Evolutionary conservation across 192 early-diverging fungal genomes (phyloP), one percentile per base, ranked within the genome.

Genomic region (Powellomyces hirtus): DNA sequence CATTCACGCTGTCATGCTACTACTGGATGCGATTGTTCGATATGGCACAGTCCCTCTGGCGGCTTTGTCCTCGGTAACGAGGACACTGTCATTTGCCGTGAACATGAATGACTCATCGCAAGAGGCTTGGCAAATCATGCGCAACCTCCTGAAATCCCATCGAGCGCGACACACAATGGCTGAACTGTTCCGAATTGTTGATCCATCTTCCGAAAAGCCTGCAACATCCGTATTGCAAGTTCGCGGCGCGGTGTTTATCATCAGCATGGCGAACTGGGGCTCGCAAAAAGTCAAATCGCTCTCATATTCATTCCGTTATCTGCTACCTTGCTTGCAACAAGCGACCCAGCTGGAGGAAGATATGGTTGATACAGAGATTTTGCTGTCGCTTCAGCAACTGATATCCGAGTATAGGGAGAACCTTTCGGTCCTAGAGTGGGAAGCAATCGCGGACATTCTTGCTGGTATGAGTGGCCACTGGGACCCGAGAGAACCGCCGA

Each of bases 101-200:
- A 56, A 40, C 30, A 16, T 53, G 44, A 36, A 31, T 16, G 22
- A 16, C 20, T 40, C 31, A 4, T 42, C 62, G 6, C 33, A 70
- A 4, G 30, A 38, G 16, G 35, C 69, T 30, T 89, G 85, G 87
- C 67, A 75, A 30, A 85, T 88, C 49, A 84, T 88, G 65, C 72
- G 75, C 26, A 88, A 89, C 69, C 65, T 90, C 34, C 70, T 89
- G 58, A 78, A 76, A 44, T 86, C 84, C 31, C 88, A 88, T 40
- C 83, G 81, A 55, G 85, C 84, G 0, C 81, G 84, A n/a, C 82
- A 73, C 29, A 73, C 84, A 1, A 83, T 87, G 24, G 69, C 78
- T 45, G 76, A 78, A 1, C 55, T 90, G 18, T 89, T 84, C 61
- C 72, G 81, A 29, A 80, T 82, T 44, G 38, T 88, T 27, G 31